Percentiles rank a stretch among this genome's conserved stretches.
phyloP scores from a whole-genome alignment of 768 basidiomycete species.

The Serendipita sp. region DNA sequence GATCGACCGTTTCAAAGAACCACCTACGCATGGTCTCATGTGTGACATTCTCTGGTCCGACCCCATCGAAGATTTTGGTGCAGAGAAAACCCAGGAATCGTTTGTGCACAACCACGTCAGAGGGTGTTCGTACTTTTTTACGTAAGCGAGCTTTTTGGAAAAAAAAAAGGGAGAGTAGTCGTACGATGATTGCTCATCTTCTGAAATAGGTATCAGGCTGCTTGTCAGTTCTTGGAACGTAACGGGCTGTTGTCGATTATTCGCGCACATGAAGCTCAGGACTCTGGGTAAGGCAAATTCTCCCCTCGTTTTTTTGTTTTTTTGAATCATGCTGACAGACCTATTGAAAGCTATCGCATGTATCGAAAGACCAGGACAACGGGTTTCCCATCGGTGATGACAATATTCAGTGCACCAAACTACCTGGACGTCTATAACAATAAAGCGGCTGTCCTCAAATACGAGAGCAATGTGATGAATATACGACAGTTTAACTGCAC shows the following conservation, averaged over 20 bases:
- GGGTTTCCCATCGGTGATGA: constrained; percentile 98
- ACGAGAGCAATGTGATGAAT: constrained; percentile 98
- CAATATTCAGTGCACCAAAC: constrained; percentile 97
- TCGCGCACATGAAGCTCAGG: constrained; percentile 95
- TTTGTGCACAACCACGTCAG: constrained; percentile 95
- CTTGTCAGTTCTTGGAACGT: constrained; percentile 91
- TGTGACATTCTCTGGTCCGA: constrained; percentile 98
- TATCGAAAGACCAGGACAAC: constrained; percentile 97
- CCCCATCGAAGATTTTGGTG: constrained; percentile 93
- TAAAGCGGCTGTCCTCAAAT: constrained; percentile 97
- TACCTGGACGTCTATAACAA: constrained; percentile 99
- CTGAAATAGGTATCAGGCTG: constrained; percentile 57
- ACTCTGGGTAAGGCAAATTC: constrained; percentile 60
- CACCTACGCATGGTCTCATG: constrained; percentile 94
- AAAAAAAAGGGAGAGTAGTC: no score
- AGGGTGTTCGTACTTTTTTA: constrained; percentile 93
- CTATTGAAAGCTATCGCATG: constrained; percentile 68
- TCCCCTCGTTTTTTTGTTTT: not conserved
- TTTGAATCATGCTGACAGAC: not conserved
- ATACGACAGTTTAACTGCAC: constrained; percentile 94
- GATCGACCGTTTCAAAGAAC: constrained; percentile 97
- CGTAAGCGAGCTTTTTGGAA: constrained; percentile 27
- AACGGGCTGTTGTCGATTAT: constrained; percentile 96
- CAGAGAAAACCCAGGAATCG: constrained; percentile 77
- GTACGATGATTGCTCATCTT: not conserved